Evolutionary conservation across 371 early-diverging fungal species (phyloP), one percentile per base, ranked within the genome.

Genomic region (Mortierella sp.): DNA sequence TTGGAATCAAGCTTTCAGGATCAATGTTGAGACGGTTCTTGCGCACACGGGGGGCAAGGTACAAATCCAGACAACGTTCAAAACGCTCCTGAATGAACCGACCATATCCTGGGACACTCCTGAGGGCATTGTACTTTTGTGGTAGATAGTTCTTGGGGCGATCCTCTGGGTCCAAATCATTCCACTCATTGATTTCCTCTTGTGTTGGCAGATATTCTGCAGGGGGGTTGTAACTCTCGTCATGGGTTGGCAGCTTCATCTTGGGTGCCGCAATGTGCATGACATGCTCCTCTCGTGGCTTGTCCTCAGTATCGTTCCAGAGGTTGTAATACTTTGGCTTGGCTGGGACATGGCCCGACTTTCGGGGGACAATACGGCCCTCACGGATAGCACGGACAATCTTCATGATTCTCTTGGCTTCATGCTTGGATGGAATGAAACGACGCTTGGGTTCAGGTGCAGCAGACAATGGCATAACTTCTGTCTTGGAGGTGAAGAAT

Each of bases 181-280:
- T 73, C 95, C 95, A 95, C 69, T 87, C 86, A 58, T 89, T 82
- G 24, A 79, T 81, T 76, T 98, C 97, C 43, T 93, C 86, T 9
- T 90, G 89, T 12, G 91, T 92, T 19, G 89, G 89, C 59, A 98
- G 80, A 76, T 98, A 97, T 81, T 98, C 99, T n/a, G 79, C 89
- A n/a, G 98, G 98, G 19, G 99, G 98, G 79, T 97, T 96, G 82
- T 98, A 98, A 67, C 95, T 95, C 79, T 96, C 97, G 54, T 87
- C 88, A 69, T 97, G 93, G n/a, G 91, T 90, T 12, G 98, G 98
- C 63, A 96, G 79, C 40, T 86, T 81, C 86, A 91, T 83, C 82
- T 95, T 95, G 48, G 99, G 97, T 9, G 99, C 95, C 13, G 96
- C 88, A 69, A 98, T 86, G 76, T 95, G 95, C 89, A 88, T 88